Evolutionary conservation across 2,329 filamentous ascomycete genomes (phyloP), one percentile per base, ranked within the genome.

Genomic region (Apiospora malaysiana): DNA sequence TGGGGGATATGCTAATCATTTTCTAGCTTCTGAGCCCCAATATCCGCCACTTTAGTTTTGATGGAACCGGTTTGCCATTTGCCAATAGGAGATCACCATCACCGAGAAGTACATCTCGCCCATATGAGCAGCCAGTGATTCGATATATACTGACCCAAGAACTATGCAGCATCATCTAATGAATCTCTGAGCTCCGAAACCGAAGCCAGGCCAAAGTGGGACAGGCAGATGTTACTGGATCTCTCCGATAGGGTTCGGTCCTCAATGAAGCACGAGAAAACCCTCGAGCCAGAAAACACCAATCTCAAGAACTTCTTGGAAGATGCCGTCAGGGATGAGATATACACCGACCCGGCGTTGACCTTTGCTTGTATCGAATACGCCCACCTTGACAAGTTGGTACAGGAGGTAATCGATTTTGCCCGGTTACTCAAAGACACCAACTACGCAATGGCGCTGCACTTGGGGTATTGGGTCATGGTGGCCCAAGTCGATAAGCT

Each of bases 381-480:
- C 70, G 78, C 79, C 14, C 78, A 76, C 9, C 78, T 80, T 18
- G 79, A 80, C 73, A 80, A 80, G 71, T 45, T 80, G 42, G 79
- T 87, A 6, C 82, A 86, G 72, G 86, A 85, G 71, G 74, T 88
- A 1, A 72, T 86, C 3, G 71, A 75, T 9, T 75, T 75, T n/a
- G 75, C 77, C 23, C 85, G 86, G 23, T 79, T 84, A 12, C 74
- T 82, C 32, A 78, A 80, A 47, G 76, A 77, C 0, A 75, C 76
- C 9, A 79, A 79, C 56, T 75, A 76, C 10, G 76, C 77, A 16
- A 70, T 70, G 1, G 77, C 77, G 9, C 72, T 77, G 18, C 75
- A 78, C 14, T 75, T 75, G 5, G 76, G 78, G 69, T 80, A 81
- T 70, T 77, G 78, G 23, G 76, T 79, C 32, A 80, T 84, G 71